Conservation (phyloP, 148 eudicot genomes). For the Silene latifolia region DNA sequence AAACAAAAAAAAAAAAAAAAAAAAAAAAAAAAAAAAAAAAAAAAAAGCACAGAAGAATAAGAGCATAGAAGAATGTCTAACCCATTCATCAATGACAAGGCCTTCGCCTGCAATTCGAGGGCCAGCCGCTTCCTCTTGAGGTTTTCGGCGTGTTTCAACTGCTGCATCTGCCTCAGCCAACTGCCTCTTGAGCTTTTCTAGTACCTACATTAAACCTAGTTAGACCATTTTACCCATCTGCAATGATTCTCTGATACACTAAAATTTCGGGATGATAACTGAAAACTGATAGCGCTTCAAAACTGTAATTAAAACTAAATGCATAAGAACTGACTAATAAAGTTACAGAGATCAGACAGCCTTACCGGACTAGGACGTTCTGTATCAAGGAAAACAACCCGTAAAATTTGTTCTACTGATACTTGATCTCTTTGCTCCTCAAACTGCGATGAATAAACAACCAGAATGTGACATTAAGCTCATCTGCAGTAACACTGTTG, state of each 20-base stretch:
- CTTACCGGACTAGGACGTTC: conserved; percentile 40
- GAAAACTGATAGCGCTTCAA: too few relatives aligned
- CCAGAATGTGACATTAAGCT: not conserved
- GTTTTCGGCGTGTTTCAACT: conserved; percentile 42
- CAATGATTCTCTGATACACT: too few relatives aligned
- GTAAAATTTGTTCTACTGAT: conserved; percentile 46
- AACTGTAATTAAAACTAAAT: too few relatives aligned
- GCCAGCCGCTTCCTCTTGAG: conserved; percentile 44
- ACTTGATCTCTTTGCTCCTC: conserved; percentile 62
- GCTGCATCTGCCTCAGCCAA: conserved; percentile 64
- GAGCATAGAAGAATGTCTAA: conserved; percentile 14
- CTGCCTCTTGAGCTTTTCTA: conserved; percentile 52
- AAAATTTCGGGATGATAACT: too few relatives aligned
- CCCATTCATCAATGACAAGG: conserved; percentile 68
- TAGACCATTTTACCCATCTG: too few relatives aligned
- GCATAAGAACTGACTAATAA: not conserved
- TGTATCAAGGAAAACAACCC: conserved; percentile 48
- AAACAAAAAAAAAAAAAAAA: too few relatives aligned
- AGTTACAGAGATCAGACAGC: not conserved
- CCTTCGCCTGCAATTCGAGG: conserved; percentile 49
- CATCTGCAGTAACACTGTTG: too few relatives aligned
- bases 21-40: too few relatives aligned
- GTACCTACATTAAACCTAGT: conserved; percentile 22
- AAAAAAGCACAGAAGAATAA: not conserved
- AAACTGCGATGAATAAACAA: conserved; percentile 36